Base-by-base conservation (phyloP, 306 rosid species). In the Quercus dentata region DNA sequence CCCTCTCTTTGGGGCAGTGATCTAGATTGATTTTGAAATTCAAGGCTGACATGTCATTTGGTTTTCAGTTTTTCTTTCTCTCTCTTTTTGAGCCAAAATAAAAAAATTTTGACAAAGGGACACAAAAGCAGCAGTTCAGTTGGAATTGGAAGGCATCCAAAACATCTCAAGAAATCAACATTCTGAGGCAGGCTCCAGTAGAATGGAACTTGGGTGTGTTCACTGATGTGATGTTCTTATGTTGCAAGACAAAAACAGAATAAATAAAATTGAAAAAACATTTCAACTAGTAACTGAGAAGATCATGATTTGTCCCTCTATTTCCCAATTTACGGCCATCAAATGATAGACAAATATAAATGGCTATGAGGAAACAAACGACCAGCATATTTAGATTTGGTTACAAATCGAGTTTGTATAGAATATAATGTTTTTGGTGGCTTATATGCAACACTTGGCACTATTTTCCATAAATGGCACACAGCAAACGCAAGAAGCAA, bases 401-500 rank as follows among this genome's bases (percentile, higher is more conserved):
- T 23, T 12, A 28, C 6, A 31, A 25, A 28, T 63, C n/a, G 41
- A 27, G 9, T 28, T 28, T 18, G 15, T 28, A 18, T 18, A 44
- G 11, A 31, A 62, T 8, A 25, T 38, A 38, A 38, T 38, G 44
- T 38, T 7, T 38, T 7, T 38, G 46, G 46, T 38, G 1, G 46
- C 46, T 7, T 38, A 7, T 3, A 31, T 55, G 44, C 12, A 15
- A 6, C 4, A 17, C 61, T 33, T 23, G 10, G 54, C 76, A 41
- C 54, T 19, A 62, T 73, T 69, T 54, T 67, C 63, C 64, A 74
- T 3, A 74, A 56, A 65, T 51, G 55, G 35, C 62, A 56, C 25
- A 77, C 5, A 1, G 61, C 76, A 57, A 51, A n/a, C 4, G 79
- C 59, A 31, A 55, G 56, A 75, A 79, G 27, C 30, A 76, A 82